Base-by-base conservation (phyloP, 495 filamentous ascomycete genomes). In the Corynascus novoguineensis region DNA sequence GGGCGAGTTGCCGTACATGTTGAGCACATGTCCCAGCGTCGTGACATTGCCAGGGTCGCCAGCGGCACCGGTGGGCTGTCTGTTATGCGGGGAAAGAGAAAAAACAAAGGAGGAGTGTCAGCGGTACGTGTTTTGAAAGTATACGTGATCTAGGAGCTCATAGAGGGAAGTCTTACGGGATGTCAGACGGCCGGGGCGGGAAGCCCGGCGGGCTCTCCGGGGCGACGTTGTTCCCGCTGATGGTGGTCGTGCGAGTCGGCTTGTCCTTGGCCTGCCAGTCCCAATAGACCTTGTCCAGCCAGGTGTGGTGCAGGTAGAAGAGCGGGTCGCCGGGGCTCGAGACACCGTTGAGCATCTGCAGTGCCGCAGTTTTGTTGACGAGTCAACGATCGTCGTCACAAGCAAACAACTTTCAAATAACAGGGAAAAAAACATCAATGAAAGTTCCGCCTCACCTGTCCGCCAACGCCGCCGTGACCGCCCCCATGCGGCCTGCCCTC, bases 221-320 rank as follows among this genome's bases (percentile, higher is more conserved):
- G 4, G 11, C 57, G 7, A 55, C 21, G 22, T 55, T 72, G 31
- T 55, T 59, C 4, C 71, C 71, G 12, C 66, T 62, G 24, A 73
- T 69, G 3, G 67, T 65, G 1, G 45, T 61, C 66, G 73, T 57
- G 52, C 73, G 63, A 5, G 59, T 57, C 19, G 53, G 57, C 50
- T 52, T 68, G 55, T 74, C 69, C 3, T 69, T 62, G 28, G 65
- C 66, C 59, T 90, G 85, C 86, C 87, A 90, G 41, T 86, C 83
- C 73, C 82, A 86, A 73, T 79, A 89, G 17, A 84, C 58, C 35
- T 81, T 80, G 67, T 90, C 87, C 54, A 91, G 78, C 77, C 81
- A 81, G 11, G 76, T 78, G 67, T 90, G 86, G 68, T 90, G 87
- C 14, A 83, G 74, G 64, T 75, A 90, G 71, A 90, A 90, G 21